phyloP scores from a whole-genome alignment of 75 land plant genomes.

The Azolla pinnata region DNA sequence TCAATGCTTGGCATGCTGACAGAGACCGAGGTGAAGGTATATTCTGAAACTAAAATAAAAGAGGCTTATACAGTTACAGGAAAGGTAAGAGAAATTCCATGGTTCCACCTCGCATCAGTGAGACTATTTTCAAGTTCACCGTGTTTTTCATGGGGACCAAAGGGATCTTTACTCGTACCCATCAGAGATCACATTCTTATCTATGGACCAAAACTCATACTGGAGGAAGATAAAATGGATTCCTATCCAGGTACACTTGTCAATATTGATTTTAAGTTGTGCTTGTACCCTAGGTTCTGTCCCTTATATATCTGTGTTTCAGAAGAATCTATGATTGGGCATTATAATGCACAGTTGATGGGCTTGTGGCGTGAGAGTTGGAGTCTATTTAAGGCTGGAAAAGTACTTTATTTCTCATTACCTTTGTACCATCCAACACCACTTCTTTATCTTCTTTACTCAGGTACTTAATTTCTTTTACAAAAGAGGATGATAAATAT shows the following conservation, averaged over 20 bases:
- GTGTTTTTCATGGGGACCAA: constrained; percentile 45
- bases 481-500: too few species aligned
- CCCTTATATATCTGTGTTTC: too few species aligned
- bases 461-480: constrained; percentile 35
- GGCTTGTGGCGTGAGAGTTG: background rate
- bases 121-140: background rate
- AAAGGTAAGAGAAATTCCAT: background rate
- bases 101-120: background rate
- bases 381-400: constrained; percentile 44
- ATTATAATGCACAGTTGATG: too few species aligned
- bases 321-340: too few species aligned
- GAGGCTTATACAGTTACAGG: constrained; percentile 1
- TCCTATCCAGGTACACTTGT: background rate
- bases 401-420: constrained; percentile 32
- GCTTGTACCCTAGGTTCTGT: too few species aligned
- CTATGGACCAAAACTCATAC: background rate
- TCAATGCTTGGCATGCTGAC: constrained; percentile 55
- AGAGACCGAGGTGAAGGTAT: constrained; percentile 39
- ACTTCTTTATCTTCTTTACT: constrained; percentile 41
- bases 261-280: too few species aligned
- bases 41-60: constrained; percentile 22
- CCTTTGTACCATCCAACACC: constrained; percentile 65
- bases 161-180: constrained; percentile 9
- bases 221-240: background rate
- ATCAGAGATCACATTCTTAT: constrained; percentile 2